Conservation (phyloP, 106 monocot genomes). For the Apostasia shenzhenica region DNA sequence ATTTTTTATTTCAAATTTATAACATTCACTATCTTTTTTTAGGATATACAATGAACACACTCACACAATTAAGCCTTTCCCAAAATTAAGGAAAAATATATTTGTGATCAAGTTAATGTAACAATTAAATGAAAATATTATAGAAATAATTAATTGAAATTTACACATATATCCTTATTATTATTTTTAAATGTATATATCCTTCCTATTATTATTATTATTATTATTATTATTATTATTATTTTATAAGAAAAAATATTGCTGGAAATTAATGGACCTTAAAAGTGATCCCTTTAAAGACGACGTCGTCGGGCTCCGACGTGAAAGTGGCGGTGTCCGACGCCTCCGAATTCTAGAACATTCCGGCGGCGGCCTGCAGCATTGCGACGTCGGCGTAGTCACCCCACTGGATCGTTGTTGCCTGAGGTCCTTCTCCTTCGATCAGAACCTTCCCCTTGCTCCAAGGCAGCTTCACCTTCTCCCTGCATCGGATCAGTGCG, state of each 20-base stretch:
- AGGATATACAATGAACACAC: not conserved
- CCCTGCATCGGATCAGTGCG: constrained; percentile 2
- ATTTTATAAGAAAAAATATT: not conserved
- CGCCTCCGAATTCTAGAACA: not conserved
- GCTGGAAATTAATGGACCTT: not conserved
- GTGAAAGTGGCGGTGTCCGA: not conserved
- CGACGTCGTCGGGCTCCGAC: not conserved
- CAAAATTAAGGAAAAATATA: not conserved
- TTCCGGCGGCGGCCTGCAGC: not conserved
- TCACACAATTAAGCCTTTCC: not conserved
- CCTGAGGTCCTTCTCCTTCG: constrained; percentile 4
- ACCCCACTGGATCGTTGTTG: constrained; percentile 11
- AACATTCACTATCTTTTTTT: not conserved
- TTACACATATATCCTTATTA: not conserved
- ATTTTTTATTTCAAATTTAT: not conserved
- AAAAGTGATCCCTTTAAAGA: not conserved
- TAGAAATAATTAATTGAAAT: not conserved
- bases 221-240: not conserved
- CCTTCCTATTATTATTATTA: not conserved
- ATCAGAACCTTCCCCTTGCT: constrained; percentile 9
- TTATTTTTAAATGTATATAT: not conserved
- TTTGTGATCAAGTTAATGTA: not conserved
- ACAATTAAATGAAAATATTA: not conserved
- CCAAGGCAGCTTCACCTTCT: constrained; percentile 14
- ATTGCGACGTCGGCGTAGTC: not conserved